phyloP scores from a whole-genome alignment of 2,329 filamentous ascomycete genomes.

The Atkinsonella hypoxylon region DNA sequence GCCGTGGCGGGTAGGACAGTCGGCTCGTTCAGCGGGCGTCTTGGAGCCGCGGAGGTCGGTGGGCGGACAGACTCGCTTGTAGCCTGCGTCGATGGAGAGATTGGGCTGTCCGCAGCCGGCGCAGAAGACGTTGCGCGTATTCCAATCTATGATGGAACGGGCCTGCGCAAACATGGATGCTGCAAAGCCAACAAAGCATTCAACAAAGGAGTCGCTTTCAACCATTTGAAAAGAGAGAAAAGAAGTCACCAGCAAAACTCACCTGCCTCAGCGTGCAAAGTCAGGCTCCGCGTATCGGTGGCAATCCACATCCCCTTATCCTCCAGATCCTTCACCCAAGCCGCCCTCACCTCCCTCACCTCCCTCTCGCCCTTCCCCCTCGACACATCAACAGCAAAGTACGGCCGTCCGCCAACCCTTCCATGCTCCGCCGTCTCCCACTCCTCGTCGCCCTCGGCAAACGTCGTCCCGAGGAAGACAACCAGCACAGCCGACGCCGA shows the following conservation, averaged over 20 bases:
- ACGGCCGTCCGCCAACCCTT: constrained; percentile 67
- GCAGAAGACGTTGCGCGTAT: constrained; percentile 83
- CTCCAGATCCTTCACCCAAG: constrained; percentile 29
- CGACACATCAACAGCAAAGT: constrained; percentile 84
- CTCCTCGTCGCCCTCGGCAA: constrained; percentile 16
- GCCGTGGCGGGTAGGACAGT: constrained; percentile 72
- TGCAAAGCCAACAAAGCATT: constrained; percentile 21
- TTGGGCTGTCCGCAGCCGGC: constrained; percentile 77
- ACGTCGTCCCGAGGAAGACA: constrained; percentile 70
- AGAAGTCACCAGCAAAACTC: too few species aligned
- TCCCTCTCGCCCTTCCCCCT: constrained; percentile 55
- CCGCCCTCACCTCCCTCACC: constrained; percentile 48
- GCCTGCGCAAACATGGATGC: constrained; percentile 87
- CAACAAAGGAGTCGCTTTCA: neutral
- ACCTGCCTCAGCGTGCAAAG: constrained; percentile 51
- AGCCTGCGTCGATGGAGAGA: constrained; percentile 65
- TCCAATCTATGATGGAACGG: constrained; percentile 86
- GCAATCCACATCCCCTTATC: constrained; percentile 52
- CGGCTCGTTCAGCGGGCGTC: constrained; percentile 11
- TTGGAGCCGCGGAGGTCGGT: constrained; percentile 42
- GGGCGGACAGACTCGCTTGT: constrained; percentile 68
- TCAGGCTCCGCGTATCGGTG: constrained; percentile 51
- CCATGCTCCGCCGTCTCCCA: constrained; percentile 32
- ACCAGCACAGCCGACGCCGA: constrained; percentile 54
- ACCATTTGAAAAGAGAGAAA: neutral